Evolutionary conservation across 1,284 basidiomycete genomes (phyloP), one percentile per base, ranked within the genome.

Genomic region (Moesziomyces antarcticus): DNA sequence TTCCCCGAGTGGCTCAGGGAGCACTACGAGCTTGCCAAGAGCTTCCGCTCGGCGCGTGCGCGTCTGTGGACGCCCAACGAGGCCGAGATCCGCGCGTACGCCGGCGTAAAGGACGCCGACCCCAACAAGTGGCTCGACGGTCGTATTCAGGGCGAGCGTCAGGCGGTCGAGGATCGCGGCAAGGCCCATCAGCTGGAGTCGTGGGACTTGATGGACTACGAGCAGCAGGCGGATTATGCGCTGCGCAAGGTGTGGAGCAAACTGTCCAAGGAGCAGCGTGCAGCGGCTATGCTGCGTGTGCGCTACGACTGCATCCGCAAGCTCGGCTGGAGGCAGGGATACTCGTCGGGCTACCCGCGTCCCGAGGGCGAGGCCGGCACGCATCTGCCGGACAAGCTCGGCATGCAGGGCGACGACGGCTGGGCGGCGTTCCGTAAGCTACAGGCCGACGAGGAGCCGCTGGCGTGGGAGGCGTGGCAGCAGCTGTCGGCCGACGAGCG

Each of bases 291-390:
- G n/a, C 51, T 73, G 10, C 63, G 71, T 6, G 56, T 54, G 9
- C 44, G 72, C 9, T 80, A 63, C 62, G 73, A 75, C 16, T 71
- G 74, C 56, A 65, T 75, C 27, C 68, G 81, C 24, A 75, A 71
- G 40, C 62, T 83, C 1, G 82, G 82, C 10, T 83, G 82, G 82
- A 66, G 82, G 41, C 63, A 72, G 11, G 82, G 82, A 40, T 83
- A 71, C 52, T 78, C 81, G 24, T 72, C 80, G 1, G 82, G 81
- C 41, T 82, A 71, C 54, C 82, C 82, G 10, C 56, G 56, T 21
- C 64, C 66, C 24, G 49, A 41, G 8, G 48, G 40, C 25, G 54
- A 70, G 40, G 51, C 67, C 33, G 48, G 44, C 18, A 61, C 63
- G 8, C 60, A 61, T 43, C 49, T 72, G 2, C 71, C 58, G 4